Conservation (phyloP, 192 early-diverging fungal species). For the Entophlyctis luteolus region DNA sequence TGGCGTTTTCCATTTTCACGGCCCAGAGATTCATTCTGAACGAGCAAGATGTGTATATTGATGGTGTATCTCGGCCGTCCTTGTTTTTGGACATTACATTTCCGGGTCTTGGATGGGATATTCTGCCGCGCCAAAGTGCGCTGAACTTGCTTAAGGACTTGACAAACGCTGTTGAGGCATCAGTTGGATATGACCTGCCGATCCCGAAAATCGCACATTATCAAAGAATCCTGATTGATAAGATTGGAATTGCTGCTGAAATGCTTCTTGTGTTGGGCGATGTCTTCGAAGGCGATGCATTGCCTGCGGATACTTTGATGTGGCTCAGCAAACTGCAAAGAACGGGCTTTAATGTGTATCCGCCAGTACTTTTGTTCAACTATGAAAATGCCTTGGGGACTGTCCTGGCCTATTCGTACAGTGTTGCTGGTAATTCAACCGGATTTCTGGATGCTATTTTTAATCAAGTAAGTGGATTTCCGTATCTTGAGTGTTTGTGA, state of each 20-base stretch:
- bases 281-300: conserved; percentile 32
- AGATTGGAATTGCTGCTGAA: conserved; percentile 42
- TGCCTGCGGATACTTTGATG: conserved; percentile 29
- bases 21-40: conserved; percentile 19
- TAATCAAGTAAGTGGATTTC: conserved; percentile 17
- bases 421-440: conserved; percentile 14
- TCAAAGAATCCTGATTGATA: conserved; percentile 18
- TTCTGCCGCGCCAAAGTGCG: conserved; percentile 4
- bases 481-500: neutral
- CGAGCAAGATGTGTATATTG: conserved; percentile 22
- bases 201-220: conserved; percentile 23
- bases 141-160: conserved; percentile 15
- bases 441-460: conserved; percentile 32
- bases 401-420: conserved; percentile 41
- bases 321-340: conserved; percentile 43
- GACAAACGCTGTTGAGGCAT: conserved; percentile 14
- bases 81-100: conserved; percentile 19
- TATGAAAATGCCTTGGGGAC: conserved; percentile 50
- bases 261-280: conserved; percentile 38
- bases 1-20: conserved; percentile 28
- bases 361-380: conserved; percentile 34
- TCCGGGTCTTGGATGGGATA: conserved; percentile 29
- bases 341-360: conserved; percentile 40
- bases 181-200: neutral
- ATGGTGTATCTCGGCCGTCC: conserved; percentile 14